Conservation (phyloP, 192 early-diverging fungal genomes). For the Coemansia guatemalensis region DNA sequence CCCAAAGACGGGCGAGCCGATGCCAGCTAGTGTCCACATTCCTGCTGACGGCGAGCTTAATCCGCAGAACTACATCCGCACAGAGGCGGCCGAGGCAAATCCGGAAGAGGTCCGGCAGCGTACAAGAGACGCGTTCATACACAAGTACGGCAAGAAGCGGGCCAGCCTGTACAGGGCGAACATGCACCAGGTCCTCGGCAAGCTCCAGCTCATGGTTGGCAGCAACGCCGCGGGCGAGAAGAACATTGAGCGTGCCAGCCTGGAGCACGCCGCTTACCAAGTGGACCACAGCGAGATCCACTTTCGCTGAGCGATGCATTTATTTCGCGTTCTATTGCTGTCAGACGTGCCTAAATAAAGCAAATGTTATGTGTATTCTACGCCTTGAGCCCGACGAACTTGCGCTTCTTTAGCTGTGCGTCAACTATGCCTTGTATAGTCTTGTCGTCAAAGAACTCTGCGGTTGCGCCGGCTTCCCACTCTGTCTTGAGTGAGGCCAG, state of each 20-base stretch:
- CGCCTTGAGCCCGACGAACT: constrained; percentile 58
- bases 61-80: constrained; percentile 45
- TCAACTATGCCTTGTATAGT: constrained; percentile 55
- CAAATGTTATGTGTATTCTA: constrained; percentile 3
- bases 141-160: constrained; percentile 32
- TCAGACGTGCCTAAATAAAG: not conserved
- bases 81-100: constrained; percentile 24
- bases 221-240: constrained; percentile 15
- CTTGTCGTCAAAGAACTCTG: constrained; percentile 73
- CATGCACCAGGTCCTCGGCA: constrained; percentile 25
- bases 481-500: constrained; percentile 74
- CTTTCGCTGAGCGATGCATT: constrained; percentile 22
- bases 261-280: constrained; percentile 43
- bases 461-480: constrained; percentile 69
- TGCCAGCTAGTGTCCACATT: constrained; percentile 40
- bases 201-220: constrained; percentile 33
- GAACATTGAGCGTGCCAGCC: constrained; percentile 34
- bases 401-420: constrained; percentile 69
- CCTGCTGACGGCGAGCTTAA: constrained; percentile 46
- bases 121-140: constrained; percentile 31
- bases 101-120: constrained; percentile 34
- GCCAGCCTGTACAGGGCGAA: constrained; percentile 48
- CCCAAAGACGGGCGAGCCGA: constrained; percentile 47
- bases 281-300: constrained; percentile 52
- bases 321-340: not conserved